Percentiles rank a stretch among this genome's conserved stretches.
Evolutionary conservation across 306 rosid species (phyloP).

Genomic region (Sphenostylis stenocarpa): DNA sequence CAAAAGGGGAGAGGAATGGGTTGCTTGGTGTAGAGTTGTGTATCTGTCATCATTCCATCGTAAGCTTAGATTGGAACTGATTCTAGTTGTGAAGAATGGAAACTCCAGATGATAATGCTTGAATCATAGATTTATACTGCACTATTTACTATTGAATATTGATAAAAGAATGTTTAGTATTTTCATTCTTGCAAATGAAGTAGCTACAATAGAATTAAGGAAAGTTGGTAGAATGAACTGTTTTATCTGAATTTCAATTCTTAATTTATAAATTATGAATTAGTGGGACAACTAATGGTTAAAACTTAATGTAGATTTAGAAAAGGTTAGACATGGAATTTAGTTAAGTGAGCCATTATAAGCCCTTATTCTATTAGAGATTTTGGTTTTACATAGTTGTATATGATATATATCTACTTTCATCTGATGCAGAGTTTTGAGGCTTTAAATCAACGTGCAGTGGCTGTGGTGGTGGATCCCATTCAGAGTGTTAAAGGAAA

Average conservation of each 20-base stretch:
- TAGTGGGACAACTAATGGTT: neutral
- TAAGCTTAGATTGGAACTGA: neutral
- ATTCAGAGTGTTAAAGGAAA: conserved; percentile 96
- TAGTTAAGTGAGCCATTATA: conserved; percentile 4
- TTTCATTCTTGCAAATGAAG: neutral
- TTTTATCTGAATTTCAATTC: neutral
- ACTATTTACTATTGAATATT: neutral
- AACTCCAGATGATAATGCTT: neutral
- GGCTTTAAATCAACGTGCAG: conserved; percentile 95
- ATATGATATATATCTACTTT: neutral
- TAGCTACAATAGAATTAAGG: neutral
- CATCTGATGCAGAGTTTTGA: conserved; percentile 74
- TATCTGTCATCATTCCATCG: neutral
- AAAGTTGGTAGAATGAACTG: neutral
- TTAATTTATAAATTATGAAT: conserved; percentile 8
- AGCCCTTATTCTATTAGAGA: neutral
- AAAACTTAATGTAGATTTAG: neutral
- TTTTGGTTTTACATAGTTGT: neutral
- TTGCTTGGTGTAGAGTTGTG: neutral
- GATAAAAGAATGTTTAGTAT: neutral
- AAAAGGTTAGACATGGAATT: neutral
- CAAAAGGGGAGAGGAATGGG: neutral
- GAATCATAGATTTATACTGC: neutral
- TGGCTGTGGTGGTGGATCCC: conserved; percentile 97
- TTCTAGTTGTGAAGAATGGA: conserved; percentile 7